Evolutionary conservation across 2,329 filamentous ascomycete genomes (phyloP).

Genomic region (Venturia oleaginea): DNA sequence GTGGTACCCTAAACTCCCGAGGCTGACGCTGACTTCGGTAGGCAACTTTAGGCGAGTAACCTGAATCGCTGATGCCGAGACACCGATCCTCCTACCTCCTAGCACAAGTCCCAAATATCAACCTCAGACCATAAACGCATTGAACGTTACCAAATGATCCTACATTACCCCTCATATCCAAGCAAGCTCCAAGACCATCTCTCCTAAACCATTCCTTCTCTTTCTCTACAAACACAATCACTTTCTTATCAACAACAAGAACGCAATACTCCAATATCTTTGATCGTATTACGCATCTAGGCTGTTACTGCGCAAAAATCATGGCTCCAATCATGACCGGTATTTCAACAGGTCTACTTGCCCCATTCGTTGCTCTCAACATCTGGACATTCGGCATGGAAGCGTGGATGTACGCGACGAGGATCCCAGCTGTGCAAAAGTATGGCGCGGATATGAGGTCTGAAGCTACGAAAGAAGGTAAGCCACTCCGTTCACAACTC

Average conservation of each 20-base stretch:
- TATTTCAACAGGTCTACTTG: constrained; percentile 4
- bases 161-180: too few relatives aligned
- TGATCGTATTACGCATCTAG: not conserved
- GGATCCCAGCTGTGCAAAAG: constrained; percentile 28
- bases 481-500: too few relatives aligned
- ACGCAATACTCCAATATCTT: too few relatives aligned
- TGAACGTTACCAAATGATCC: not conserved
- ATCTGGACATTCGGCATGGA: constrained; percentile 35
- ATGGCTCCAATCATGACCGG: not conserved
- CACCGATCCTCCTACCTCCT: not conserved
- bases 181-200: not conserved
- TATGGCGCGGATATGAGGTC: constrained; percentile 19
- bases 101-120: not conserved
- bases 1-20: too few relatives aligned
- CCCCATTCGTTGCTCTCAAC: constrained; percentile 14
- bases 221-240: too few relatives aligned
- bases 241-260: too few relatives aligned
- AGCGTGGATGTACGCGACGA: constrained; percentile 32
- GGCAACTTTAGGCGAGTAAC: not conserved
- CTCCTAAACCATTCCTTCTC: too few relatives aligned
- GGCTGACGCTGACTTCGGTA: not conserved
- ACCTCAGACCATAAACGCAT: not conserved
- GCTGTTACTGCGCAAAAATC: too few relatives aligned
- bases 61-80: not conserved
- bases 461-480: not conserved